Base-by-base conservation (phyloP, 2,329 filamentous ascomycete genomes). In the Fusarium armeniacum region DNA sequence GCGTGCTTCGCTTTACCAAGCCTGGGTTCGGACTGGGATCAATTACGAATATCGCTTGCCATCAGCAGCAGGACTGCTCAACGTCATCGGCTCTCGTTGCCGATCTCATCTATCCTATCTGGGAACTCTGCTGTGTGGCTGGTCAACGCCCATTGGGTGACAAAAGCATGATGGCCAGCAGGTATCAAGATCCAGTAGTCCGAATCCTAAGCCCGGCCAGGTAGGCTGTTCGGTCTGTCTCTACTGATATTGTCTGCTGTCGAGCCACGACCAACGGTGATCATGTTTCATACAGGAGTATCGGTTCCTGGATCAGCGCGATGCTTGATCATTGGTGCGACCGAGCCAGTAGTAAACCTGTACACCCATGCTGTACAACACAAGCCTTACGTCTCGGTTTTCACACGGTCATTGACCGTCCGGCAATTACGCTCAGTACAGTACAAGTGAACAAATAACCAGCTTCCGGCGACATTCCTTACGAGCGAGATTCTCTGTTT, bases 11-110 rank as follows among this genome's bases (percentile, higher is more conserved):
- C 12, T 30, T 13, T 36, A 40, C 47, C 47, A 40, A 45, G 30
- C n/a, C 22, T 36, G 32, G 45, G 20, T 43, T 41, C 38, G 35
- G 30, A 44, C 61, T 44, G 38, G 35, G 49, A 53, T 50, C 40
- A 22, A 49, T 38, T 62, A 38, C 49, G 55, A 50, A 38, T 35
- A 22, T 62, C 30, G 36, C 46, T 50, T 50, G 58, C 41, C 58
- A 38, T 35, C 36, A 51, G 38, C 20, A 66, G 32, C 36, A 26
- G 32, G 22, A 65, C 22, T 30, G 24, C 33, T 44, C 16, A 58
- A 62, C 56, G 66, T 62, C 61, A 69, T 67, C 41, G 43, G 44
- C 56, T 43, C 62, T 43, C 28, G 11, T 56, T 45, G 46, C 55
- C 65, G 46, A 65, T 56, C 45, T 28, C 24, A 20, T 41, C 46